Percentiles rank a stretch among this genome's conserved stretches.
Evolutionary conservation across 73 alveolate species (phyloP).

Genomic region (Tetrahymena malaccensis): DNA sequence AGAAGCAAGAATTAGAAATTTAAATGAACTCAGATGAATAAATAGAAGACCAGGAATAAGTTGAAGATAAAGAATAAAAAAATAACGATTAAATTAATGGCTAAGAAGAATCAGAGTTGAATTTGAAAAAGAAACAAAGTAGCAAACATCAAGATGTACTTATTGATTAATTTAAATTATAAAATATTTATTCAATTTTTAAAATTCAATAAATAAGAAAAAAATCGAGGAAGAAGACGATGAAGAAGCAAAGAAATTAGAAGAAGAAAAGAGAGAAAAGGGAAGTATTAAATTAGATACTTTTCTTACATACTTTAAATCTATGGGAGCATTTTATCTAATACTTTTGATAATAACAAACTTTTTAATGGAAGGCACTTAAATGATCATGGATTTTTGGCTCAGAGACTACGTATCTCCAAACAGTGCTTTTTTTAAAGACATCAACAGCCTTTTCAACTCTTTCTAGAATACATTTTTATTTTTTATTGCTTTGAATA

Average conservation of each 20-base stretch:
- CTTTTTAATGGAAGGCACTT: not conserved
- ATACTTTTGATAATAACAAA: not conserved
- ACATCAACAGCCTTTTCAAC: not conserved
- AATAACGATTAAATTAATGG: no score
- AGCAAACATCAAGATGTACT: not conserved
- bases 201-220: not conserved
- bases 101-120: not conserved
- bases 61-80: not conserved
- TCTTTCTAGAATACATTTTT: not conserved
- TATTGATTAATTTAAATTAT: no score
- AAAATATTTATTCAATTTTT: no score
- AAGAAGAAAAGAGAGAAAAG: slow-evolving; percentile 48
- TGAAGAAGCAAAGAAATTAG: not conserved
- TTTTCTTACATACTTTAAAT: not conserved
- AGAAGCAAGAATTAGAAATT: not conserved
- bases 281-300: slow-evolving; percentile 36
- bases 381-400: slow-evolving; percentile 35
- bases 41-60: not conserved
- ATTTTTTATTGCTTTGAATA: not conserved
- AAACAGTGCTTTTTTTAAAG: slow-evolving; percentile 2
- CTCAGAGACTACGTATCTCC: slow-evolving; percentile 10
- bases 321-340: slow-evolving; percentile 4
- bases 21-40: not conserved
- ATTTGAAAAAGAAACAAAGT: not conserved
- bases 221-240: not conserved